phyloP scores from a whole-genome alignment of 257 asterid genomes.

The Primulina tabacum region DNA sequence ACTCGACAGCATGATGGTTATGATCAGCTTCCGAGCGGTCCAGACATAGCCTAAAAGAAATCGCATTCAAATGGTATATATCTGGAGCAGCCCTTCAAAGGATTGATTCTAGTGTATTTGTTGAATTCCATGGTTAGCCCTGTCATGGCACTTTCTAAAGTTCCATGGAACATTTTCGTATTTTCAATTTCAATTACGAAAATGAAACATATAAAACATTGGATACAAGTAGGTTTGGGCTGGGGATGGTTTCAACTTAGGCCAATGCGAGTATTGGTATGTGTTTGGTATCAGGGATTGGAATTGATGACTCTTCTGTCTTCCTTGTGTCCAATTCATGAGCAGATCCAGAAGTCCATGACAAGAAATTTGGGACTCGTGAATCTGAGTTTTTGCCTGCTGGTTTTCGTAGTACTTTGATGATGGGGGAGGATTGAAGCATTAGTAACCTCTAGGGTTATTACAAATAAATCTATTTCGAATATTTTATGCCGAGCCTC shows the following conservation, averaged over 20 bases:
- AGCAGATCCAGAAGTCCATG: background rate
- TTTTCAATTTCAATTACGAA: background rate
- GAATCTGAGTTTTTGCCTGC: background rate
- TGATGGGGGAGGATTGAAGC: background rate
- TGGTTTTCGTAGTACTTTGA: background rate
- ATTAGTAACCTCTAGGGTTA: background rate
- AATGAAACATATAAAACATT: too few species aligned
- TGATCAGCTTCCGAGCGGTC: conserved; percentile 59
- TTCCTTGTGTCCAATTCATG: background rate
- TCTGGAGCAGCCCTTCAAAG: background rate
- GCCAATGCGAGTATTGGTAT: background rate
- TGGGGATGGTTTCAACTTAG: background rate
- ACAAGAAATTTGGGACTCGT: background rate
- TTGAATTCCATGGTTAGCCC: background rate
- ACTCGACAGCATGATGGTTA: conserved; percentile 67
- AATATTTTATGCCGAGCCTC: background rate
- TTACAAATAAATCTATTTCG: background rate
- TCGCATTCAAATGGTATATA: background rate
- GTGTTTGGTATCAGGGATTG: background rate
- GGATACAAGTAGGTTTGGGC: background rate
- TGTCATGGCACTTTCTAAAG: background rate
- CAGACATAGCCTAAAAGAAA: conserved; percentile 26
- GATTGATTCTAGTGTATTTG: background rate
- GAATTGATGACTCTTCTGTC: background rate
- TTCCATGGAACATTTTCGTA: background rate